Evolutionary conservation across 177 flowering plant genomes (phyloP).

Genomic region (Telopea speciosissima): DNA sequence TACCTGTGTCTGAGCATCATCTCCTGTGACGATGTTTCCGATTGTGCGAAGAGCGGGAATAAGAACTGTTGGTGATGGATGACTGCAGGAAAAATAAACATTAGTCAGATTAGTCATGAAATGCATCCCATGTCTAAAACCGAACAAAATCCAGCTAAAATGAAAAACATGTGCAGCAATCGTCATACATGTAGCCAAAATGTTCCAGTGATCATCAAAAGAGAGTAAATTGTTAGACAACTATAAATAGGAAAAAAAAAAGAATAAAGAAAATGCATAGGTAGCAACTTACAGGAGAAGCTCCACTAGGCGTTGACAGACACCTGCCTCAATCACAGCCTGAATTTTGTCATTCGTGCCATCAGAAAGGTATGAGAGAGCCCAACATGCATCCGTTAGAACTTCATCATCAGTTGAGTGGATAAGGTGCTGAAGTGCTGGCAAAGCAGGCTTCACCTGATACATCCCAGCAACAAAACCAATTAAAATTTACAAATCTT

Average conservation of each 20-base stretch:
- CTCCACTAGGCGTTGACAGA: conserved; percentile 54
- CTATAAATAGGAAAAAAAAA: no score
- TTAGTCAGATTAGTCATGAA: background rate
- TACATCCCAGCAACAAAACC: background rate
- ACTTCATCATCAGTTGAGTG: conserved; percentile 62
- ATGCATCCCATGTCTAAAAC: no score
- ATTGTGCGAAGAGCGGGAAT: conserved; percentile 52
- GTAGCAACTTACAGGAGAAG: conserved; percentile 41
- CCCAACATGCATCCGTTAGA: conserved; percentile 70
- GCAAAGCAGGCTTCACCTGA: conserved; percentile 58
- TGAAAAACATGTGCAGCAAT: no score
- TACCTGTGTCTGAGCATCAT: conserved; percentile 60
- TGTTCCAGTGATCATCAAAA: no score
- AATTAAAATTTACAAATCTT: background rate
- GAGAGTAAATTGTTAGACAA: no score
- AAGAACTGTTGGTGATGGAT: conserved; percentile 44
- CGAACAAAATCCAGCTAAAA: no score
- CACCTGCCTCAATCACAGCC: conserved; percentile 62
- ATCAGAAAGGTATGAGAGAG: conserved; percentile 66
- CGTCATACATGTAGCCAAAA: no score
- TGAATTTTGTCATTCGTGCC: conserved; percentile 72
- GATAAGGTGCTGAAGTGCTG: conserved; percentile 49
- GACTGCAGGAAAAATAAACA: conserved; percentile 19
- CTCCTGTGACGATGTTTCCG: conserved; percentile 54
- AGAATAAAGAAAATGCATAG: background rate